Conservation (phyloP, 148 eudicot genomes). For the Vaccinium darrowii region DNA sequence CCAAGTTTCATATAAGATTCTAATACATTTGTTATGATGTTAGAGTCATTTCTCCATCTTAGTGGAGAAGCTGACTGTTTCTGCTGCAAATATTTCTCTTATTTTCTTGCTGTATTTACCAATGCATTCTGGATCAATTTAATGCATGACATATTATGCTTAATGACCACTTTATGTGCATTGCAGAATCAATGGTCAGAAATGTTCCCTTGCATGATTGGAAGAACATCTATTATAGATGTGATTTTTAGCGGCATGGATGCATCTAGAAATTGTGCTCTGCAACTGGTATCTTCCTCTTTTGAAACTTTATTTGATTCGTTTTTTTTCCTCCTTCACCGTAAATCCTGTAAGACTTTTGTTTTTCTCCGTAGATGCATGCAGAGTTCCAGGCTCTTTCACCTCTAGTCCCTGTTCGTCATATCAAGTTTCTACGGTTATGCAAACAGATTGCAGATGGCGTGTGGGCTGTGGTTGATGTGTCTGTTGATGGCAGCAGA, state of each 20-base stretch:
- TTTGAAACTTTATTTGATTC: background rate
- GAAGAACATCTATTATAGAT: constrained; percentile 46
- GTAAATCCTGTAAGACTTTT: background rate
- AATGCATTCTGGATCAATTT: background rate
- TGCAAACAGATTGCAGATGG: constrained; percentile 66
- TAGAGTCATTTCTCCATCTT: constrained; percentile 29
- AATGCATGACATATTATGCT: background rate
- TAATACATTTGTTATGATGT: constrained; percentile 23
- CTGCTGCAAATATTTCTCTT: background rate
- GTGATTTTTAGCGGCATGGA: constrained; percentile 46
- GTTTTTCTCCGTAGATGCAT: constrained; percentile 33
- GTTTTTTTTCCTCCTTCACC: background rate
- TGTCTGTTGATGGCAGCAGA: constrained; percentile 52
- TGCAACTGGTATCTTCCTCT: constrained; percentile 59
- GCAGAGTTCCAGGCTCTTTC: constrained; percentile 59
- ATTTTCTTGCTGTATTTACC: background rate
- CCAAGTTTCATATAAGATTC: background rate
- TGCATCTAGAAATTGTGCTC: constrained; percentile 59
- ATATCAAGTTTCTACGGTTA: constrained; percentile 61
- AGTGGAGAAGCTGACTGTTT: constrained; percentile 27
- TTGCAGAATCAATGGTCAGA: constrained; percentile 64
- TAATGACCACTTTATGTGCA: constrained; percentile 10
- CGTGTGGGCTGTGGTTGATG: constrained; percentile 80
- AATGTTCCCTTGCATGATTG: constrained; percentile 59
- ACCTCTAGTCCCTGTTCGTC: constrained; percentile 65